Conservation (phyloP, 176 grass and related monocot genomes). For the Hordeum vulgare region DNA sequence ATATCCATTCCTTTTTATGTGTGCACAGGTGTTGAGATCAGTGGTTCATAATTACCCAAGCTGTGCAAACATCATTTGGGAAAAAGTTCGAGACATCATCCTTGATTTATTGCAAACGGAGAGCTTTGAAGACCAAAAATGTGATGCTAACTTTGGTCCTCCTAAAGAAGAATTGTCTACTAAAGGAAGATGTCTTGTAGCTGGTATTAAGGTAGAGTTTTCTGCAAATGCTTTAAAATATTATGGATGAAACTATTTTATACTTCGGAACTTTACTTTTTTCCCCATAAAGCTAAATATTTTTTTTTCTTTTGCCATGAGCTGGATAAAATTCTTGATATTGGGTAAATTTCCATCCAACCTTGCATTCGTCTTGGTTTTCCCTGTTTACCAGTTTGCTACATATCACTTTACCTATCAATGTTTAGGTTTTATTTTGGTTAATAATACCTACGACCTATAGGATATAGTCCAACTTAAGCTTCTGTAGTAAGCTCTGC, state of each 20-base stretch:
- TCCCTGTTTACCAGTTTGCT: not conserved
- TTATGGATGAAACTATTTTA: slow-evolving; percentile 1
- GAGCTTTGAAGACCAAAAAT: slow-evolving; percentile 42
- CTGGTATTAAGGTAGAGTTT: slow-evolving; percentile 72
- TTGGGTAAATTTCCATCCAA: not conserved
- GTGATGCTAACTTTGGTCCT: slow-evolving; percentile 27
- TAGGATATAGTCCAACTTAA: not conserved
- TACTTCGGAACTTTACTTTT: not conserved
- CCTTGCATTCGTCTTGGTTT: not conserved
- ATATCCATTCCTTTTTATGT: slow-evolving; percentile 16
- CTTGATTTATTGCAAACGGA: slow-evolving; percentile 52
- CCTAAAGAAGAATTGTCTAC: slow-evolving; percentile 69
- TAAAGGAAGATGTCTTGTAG: slow-evolving; percentile 64
- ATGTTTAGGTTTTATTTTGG: not conserved
- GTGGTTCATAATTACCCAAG: slow-evolving; percentile 78
- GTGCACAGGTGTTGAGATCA: slow-evolving; percentile 62
- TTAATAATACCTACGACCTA: not conserved
- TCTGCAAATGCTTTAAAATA: slow-evolving; percentile 1
- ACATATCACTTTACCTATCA: not conserved
- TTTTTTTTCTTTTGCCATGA: not conserved
- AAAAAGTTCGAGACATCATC: slow-evolving; percentile 43
- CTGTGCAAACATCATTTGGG: slow-evolving; percentile 57
- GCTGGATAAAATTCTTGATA: not conserved
- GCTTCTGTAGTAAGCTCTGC: no score
- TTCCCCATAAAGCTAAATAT: no score